Evolutionary conservation across 805 yeast genomes (phyloP).

Genomic region (Candida morakotiae): DNA sequence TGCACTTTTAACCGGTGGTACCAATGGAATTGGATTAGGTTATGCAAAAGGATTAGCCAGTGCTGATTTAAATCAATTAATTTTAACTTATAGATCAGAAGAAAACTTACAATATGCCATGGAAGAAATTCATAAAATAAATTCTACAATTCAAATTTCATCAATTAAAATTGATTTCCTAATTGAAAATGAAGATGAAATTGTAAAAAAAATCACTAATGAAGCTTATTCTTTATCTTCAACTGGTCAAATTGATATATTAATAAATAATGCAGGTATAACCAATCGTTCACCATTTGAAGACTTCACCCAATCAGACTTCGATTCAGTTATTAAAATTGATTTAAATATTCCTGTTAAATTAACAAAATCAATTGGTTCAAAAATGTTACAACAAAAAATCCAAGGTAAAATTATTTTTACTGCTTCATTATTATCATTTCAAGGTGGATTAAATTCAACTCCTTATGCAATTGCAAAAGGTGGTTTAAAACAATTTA

Average conservation of each 20-base stretch:
- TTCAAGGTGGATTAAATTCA: conserved; percentile 36
- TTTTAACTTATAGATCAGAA: conserved; percentile 35
- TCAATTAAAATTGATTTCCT: conserved; percentile 19
- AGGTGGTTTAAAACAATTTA: conserved; percentile 76
- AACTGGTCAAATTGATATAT: conserved; percentile 33
- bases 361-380: conserved; percentile 73
- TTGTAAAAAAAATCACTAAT: conserved; percentile 22
- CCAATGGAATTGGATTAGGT: conserved; percentile 55
- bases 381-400: conserved; percentile 81
- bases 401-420: conserved; percentile 43
- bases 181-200: conserved; percentile 20
- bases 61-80: conserved; percentile 38
- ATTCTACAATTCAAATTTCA: conserved; percentile 19
- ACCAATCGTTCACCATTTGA: conserved; percentile 41
- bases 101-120: conserved; percentile 23
- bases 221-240: conserved; percentile 25
- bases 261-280: conserved; percentile 45
- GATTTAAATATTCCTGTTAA: conserved; percentile 39
- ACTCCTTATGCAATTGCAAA: conserved; percentile 86
- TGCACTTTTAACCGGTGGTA: conserved; percentile 51
- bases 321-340: conserved; percentile 37
- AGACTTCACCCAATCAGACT: conserved; percentile 33
- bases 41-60: conserved; percentile 50
- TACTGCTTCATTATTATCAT: conserved; percentile 39
- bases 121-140: conserved; percentile 16